Evolutionary conservation across 1,284 basidiomycete genomes (phyloP), one percentile per base, ranked within the genome.

Genomic region (Volvariella surrecta): DNA sequence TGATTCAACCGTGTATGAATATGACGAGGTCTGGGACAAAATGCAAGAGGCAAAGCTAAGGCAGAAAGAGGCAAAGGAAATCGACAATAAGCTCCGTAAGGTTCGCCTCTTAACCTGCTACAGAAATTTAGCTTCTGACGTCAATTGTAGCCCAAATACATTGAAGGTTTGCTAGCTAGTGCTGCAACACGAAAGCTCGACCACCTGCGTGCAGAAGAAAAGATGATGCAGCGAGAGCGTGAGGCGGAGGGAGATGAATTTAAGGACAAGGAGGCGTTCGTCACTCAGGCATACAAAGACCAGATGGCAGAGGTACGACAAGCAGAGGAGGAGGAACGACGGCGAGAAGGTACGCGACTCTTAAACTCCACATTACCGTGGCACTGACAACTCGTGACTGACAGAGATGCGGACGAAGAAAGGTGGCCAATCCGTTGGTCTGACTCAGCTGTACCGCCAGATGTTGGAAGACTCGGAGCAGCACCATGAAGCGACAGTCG

Each of bases 231-330:
- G 61, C 76, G 80, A 39, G 95, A 99, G 60, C 77, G 96, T 16
- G 90, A 94, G 59, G 68, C 76, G 18, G 96, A 99, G 64, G 96
- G 96, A 0, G 92, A 95, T 50, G 81, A 94, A 60, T 99, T 92
- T 61, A 76, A 73, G 39, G 95, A 91, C 66, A 99, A 95, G 68
- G 96, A 99, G 49, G 76, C 83, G 17, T 99, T 98, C 56, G 94
- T 99, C 37, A 99, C 96, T 1, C 89, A 93, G 56, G 93, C 92
- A 28, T 99, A 99, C 67, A 93, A 93, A 62, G 86, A 90, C 49
- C 96, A 99, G 63, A 90, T 96, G 79, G 94, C 80, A 39, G 89
- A 95, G 63, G 81, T 98, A 2, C 73, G 89, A 43, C 75, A 70
- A 58, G 91, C 93, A 1, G 96, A 96, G 59, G 89, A 89, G 56